Conservation (phyloP, 495 filamentous ascomycete species). For the Aspergillus campestris region DNA sequence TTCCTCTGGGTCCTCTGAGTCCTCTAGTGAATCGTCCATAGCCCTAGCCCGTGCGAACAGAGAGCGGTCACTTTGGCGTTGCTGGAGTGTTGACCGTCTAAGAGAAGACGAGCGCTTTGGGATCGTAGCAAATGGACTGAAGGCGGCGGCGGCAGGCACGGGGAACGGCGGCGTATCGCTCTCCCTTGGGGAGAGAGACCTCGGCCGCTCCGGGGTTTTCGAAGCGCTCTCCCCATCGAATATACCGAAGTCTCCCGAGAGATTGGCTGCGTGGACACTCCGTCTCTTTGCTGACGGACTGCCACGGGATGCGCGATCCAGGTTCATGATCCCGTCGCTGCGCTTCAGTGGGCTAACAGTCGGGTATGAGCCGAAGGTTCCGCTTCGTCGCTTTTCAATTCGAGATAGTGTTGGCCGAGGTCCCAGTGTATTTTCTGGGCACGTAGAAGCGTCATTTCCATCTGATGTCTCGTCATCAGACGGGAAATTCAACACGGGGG, state of each 20-base stretch:
- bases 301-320: conserved; percentile 66
- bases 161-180: conserved; percentile 19
- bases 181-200: conserved; percentile 17
- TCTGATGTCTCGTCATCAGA: conserved; percentile 28
- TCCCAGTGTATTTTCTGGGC: conserved; percentile 37
- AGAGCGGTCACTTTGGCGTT: conserved; percentile 59
- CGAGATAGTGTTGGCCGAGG: conserved; percentile 38
- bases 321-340: conserved; percentile 80
- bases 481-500: conserved; percentile 28
- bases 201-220: conserved; percentile 13
- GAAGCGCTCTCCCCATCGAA: conserved; percentile 45
- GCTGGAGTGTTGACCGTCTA: conserved; percentile 79
- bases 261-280: conserved; percentile 62
- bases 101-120: conserved; percentile 57
- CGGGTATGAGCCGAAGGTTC: conserved; percentile 39
- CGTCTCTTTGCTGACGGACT: conserved; percentile 83
- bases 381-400: conserved; percentile 41
- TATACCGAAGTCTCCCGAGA: conserved; percentile 58
- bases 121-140: conserved; percentile 36
- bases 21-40: conserved; percentile 23
- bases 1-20: conserved; percentile 21
- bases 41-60: conserved; percentile 44
- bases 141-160: conserved; percentile 22
- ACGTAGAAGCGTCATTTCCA: conserved; percentile 36
- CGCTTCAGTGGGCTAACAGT: conserved; percentile 86